These are phyloP conservation scores for Colletotrichum plurivorum DNA, from an alignment of 2,329 filamentous ascomycete species.

Conservation along the genomic window DNA sequence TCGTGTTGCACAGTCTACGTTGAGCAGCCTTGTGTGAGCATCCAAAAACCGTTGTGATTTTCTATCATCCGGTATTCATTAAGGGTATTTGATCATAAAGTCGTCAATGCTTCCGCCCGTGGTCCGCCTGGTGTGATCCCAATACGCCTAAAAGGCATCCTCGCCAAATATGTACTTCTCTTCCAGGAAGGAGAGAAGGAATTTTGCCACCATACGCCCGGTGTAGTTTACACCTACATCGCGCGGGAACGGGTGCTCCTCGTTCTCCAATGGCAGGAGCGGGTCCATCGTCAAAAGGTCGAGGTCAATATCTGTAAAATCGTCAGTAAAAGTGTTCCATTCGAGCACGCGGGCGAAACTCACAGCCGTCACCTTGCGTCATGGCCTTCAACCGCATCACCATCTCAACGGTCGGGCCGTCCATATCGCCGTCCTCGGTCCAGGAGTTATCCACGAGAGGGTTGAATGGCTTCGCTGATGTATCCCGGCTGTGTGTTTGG, in stretches of 20 bases:
- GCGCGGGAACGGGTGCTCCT: constrained; percentile 61
- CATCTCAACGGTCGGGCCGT: constrained; percentile 61
- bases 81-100: constrained; percentile 22
- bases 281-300: constrained; percentile 63
- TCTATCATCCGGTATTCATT: background rate
- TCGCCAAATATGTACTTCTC: constrained; percentile 63
- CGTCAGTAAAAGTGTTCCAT: background rate
- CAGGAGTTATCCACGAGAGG: constrained; percentile 64
- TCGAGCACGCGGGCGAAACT: constrained; percentile 46
- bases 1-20: background rate
- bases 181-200: constrained; percentile 68
- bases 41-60: background rate
- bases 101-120: background rate
- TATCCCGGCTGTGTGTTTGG: constrained; percentile 68
- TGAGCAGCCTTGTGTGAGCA: background rate
- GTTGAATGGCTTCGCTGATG: constrained; percentile 66
- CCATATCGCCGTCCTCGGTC: constrained; percentile 60
- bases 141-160: background rate
- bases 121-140: background rate
- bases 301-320: constrained; percentile 54
- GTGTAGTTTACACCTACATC: constrained; percentile 66
- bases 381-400: constrained; percentile 60
- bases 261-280: constrained; percentile 56
- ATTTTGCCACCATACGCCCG: constrained; percentile 67
- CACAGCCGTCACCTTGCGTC: constrained; percentile 61